These are phyloP conservation scores for Glycine latifolia DNA, from an alignment of 306 rosid species.

Conservation along the genomic window DNA sequence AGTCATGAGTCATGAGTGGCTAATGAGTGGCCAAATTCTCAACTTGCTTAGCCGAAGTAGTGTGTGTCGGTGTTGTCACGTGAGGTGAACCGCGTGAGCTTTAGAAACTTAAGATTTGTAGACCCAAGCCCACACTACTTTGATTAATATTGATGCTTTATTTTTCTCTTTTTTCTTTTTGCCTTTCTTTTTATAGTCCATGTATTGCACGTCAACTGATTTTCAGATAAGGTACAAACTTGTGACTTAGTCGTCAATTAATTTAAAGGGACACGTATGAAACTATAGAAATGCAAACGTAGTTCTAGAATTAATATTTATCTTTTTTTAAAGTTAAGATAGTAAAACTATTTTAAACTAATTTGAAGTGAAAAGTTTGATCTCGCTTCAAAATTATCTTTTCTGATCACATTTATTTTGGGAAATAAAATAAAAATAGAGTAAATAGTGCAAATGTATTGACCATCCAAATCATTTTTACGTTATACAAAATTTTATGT, in stretches of 20 bases:
- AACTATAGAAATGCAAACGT: not conserved
- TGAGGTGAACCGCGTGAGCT: constrained; percentile 18
- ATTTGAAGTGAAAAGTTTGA: not conserved
- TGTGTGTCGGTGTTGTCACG: constrained; percentile 45
- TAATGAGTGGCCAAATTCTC: constrained; percentile 28
- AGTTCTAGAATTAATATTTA: not conserved
- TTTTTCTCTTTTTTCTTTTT: not conserved
- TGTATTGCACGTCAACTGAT: constrained; percentile 1
- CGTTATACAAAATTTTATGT: too few species aligned
- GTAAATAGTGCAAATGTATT: too few species aligned
- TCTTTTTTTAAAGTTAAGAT: not conserved
- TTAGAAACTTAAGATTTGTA: not conserved
- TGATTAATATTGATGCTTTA: not conserved
- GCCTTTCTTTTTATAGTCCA: not conserved
- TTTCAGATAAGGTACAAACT: constrained; percentile 23
- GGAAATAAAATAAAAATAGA: too few species aligned
- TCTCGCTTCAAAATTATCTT: too few species aligned
- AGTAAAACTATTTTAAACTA: not conserved
- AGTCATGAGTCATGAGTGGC: constrained; percentile 26
- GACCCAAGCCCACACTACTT: not conserved
- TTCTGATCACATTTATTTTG: too few species aligned
- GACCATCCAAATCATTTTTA: too few species aligned
- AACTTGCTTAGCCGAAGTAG: constrained; percentile 20
- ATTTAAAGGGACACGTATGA: not conserved
- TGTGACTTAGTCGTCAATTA: not conserved